Conservation (phyloP, 768 basidiomycete species). For the Glaciozyma antarctica region DNA sequence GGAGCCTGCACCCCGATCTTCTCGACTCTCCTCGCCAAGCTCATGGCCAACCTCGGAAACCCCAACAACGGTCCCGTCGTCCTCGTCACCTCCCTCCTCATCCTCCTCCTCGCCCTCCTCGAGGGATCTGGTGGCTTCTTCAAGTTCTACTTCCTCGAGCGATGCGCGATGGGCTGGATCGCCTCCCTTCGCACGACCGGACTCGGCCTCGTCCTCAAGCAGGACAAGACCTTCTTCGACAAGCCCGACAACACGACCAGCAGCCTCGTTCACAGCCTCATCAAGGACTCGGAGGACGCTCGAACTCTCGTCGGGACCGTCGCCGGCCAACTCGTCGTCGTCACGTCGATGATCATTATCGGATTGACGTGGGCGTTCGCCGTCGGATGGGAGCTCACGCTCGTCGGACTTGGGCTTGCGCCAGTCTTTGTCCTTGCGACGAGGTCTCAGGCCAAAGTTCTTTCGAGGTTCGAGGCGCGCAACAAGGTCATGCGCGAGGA, state of each 20-base stretch:
- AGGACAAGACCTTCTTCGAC: constrained; percentile 87
- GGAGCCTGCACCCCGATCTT: constrained; percentile 87
- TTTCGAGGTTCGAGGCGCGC: constrained; percentile 58
- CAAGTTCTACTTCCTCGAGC: constrained; percentile 76
- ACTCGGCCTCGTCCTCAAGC: constrained; percentile 55
- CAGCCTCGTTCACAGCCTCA: constrained; percentile 59
- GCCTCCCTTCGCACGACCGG: constrained; percentile 52
- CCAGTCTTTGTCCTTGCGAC: constrained; percentile 72
- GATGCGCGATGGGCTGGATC: constrained; percentile 63
- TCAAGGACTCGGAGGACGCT: constrained; percentile 87
- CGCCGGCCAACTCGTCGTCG: constrained; percentile 61
- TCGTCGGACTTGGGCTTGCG: constrained; percentile 76
- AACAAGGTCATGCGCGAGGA: constrained; percentile 84
- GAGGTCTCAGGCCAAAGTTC: constrained; percentile 62
- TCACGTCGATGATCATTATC: constrained; percentile 66
- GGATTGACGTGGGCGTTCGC: constrained; percentile 84
- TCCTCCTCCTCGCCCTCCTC: constrained; percentile 58
- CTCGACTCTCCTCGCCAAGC: constrained; percentile 72
- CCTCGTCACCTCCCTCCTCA: constrained; percentile 29
- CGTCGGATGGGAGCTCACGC: constrained; percentile 81
- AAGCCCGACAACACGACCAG: constrained; percentile 51
- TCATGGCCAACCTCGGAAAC: constrained; percentile 49
- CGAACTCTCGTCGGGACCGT: constrained; percentile 63
- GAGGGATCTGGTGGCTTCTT: constrained; percentile 66
- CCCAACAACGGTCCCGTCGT: constrained; percentile 37